phyloP scores from a whole-genome alignment of 352 stramenopile genomes.

The Pythium phragmiticola region DNA sequence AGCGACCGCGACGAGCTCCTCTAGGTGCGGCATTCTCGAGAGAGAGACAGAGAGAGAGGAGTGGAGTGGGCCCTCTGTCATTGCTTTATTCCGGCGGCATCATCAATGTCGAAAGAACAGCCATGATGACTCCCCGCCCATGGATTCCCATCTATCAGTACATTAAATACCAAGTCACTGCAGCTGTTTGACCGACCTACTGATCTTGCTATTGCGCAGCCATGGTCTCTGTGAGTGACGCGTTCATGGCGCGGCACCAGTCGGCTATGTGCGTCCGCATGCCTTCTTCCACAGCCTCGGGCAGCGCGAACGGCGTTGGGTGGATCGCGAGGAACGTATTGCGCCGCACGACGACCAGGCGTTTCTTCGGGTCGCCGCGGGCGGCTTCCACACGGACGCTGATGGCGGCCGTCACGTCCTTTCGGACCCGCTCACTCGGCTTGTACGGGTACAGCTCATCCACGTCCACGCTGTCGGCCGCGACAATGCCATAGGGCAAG shows the following conservation, averaged over 20 bases:
- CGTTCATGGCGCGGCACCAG: constrained; percentile 5
- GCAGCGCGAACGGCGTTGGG: constrained; percentile 1
- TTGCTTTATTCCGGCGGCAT: no score
- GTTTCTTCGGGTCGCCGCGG: background rate
- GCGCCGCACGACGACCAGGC: constrained; percentile 8
- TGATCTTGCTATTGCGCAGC: background rate
- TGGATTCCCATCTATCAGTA: background rate
- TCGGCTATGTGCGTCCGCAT: constrained; percentile 3
- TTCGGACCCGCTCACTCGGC: constrained; percentile 25
- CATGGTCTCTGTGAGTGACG: background rate
- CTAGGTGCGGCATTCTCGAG: background rate
- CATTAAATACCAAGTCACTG: background rate
- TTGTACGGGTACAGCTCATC: constrained; percentile 39
- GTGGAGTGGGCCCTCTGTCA: no score
- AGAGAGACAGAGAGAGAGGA: no score
- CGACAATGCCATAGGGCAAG: constrained; percentile 24
- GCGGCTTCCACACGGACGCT: background rate
- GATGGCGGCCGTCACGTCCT: constrained; percentile 26
- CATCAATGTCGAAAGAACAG: no score
- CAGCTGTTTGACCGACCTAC: background rate
- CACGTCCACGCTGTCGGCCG: background rate
- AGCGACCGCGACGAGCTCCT: background rate
- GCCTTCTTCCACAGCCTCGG: background rate
- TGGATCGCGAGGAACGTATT: constrained; percentile 5
- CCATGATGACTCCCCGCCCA: no score